phyloP scores from a whole-genome alignment of 2,329 filamentous ascomycete species.

The Phoma sp. region DNA sequence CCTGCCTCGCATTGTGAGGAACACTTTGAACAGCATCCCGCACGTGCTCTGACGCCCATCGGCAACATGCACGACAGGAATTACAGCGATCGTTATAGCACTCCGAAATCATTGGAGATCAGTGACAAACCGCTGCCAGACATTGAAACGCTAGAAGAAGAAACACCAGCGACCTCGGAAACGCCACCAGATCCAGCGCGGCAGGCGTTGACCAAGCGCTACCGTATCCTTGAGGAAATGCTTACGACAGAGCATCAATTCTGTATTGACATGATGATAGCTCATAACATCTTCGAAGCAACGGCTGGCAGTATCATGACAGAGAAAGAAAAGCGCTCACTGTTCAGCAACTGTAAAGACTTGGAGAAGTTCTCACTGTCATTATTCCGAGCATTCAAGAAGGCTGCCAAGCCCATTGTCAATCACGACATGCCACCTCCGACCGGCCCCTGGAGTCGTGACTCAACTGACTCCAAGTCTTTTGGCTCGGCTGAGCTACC shows the following conservation, averaged over 20 bases:
- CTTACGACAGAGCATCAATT: conserved; percentile 92
- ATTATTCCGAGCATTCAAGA: conserved; percentile 82
- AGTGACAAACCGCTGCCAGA: conserved; percentile 15
- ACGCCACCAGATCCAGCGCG: conserved; percentile 32
- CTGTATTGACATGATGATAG: conserved; percentile 94
- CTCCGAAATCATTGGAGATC: conserved; percentile 23
- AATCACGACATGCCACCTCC: conserved; percentile 52
- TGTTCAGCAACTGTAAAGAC: conserved; percentile 93
- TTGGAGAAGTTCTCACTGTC: conserved; percentile 83
- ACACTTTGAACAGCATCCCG: conserved; percentile 32
- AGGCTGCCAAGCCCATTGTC: conserved; percentile 81
- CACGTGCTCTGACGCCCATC: conserved; percentile 31
- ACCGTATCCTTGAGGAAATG: conserved; percentile 87
- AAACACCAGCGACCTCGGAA: conserved; percentile 16
- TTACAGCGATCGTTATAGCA: conserved; percentile 29
- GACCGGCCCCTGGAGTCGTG: conserved; percentile 33
- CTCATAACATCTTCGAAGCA: conserved; percentile 96
- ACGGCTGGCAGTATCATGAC: conserved; percentile 84
- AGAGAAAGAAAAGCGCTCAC: conserved; percentile 81
- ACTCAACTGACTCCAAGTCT: conserved; percentile 28
- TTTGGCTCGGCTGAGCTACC: conserved; percentile 27
- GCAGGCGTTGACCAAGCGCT: conserved; percentile 72
- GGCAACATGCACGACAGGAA: conserved; percentile 26
- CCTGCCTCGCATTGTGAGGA: conserved; percentile 20
- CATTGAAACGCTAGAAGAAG: neutral